phyloP scores from a whole-genome alignment of 2,329 filamentous ascomycete species.

The Leptodontidium sp. region DNA sequence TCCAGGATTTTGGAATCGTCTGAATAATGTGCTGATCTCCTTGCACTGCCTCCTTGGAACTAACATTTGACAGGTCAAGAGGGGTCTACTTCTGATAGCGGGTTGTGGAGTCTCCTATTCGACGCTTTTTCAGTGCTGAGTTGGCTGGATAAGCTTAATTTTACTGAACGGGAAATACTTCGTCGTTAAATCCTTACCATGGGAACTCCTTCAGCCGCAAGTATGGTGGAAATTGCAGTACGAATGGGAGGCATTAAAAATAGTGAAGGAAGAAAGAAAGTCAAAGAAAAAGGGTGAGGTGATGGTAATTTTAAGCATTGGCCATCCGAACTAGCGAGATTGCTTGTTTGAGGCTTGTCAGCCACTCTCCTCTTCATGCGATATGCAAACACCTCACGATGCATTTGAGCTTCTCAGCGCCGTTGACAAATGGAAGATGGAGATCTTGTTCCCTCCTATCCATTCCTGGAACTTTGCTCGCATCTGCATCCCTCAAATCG shows the following conservation, averaged over 20 bases:
- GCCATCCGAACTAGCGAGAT: slow-evolving; percentile 5
- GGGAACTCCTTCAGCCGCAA: not conserved
- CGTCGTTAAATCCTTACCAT: too few relatives aligned
- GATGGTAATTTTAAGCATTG: slow-evolving; percentile 11
- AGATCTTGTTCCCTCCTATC: not conserved
- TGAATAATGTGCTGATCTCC: not conserved
- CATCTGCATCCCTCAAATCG: not conserved
- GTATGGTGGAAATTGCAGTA: not conserved
- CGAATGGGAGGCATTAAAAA: not conserved
- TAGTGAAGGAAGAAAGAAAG: not conserved
- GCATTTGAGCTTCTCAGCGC: not conserved
- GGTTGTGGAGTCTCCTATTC: not conserved
- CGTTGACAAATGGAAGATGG: not conserved
- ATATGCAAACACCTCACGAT: not conserved
- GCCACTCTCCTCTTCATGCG: not conserved
- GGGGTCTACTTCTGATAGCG: not conserved
- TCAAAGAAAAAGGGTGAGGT: not conserved
- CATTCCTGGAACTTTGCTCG: not conserved
- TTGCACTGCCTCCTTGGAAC: not conserved
- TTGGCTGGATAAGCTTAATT: not conserved
- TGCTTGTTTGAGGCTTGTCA: slow-evolving; percentile 15
- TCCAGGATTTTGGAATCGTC: slow-evolving; percentile 2
- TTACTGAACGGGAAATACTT: not conserved
- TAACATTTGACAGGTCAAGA: not conserved
- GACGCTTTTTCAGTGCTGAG: not conserved